A percentile compares a stretch with the other conserved stretches of the same genome.
These are phyloP conservation scores for Amoebophrya sp. DNA, from an alignment of 169 alveolate species.

Conservation along the genomic window DNA sequence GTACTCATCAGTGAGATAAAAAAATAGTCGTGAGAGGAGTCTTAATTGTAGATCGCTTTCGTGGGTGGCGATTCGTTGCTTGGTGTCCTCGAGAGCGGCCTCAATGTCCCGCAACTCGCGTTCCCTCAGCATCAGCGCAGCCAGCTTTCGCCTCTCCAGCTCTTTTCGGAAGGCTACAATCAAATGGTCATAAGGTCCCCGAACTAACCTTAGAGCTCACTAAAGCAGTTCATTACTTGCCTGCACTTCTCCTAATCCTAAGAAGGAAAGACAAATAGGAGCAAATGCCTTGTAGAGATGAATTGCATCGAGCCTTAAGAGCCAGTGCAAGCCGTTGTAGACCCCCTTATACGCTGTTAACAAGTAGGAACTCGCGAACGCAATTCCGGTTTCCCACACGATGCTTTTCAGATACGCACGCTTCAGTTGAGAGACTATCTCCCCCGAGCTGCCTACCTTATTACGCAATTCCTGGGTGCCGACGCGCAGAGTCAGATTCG, in stretches of 20 bases:
- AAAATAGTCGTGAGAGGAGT: background rate
- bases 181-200: background rate
- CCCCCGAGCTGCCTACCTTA: background rate
- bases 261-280: too few relatives aligned
- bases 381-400: background rate
- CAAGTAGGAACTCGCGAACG: background rate
- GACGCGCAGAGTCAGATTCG: background rate
- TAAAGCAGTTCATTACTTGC: too few relatives aligned
- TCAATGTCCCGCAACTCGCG: background rate
- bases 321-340: background rate
- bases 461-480: background rate
- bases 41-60: background rate
- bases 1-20: too few relatives aligned
- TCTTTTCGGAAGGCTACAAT: background rate
- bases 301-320: too few relatives aligned
- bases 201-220: too few relatives aligned
- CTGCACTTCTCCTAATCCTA: too few relatives aligned
- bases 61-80: background rate
- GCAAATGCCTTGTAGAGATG: too few relatives aligned
- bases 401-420: background rate
- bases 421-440: background rate
- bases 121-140: background rate
- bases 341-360: background rate
- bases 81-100: background rate
- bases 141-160: background rate